Evolutionary conservation across 225 moss, liverwort and hornwort genomes (phyloP), one percentile per base, ranked within the genome.

Genomic region (Rhytidiadelphus loreus): DNA sequence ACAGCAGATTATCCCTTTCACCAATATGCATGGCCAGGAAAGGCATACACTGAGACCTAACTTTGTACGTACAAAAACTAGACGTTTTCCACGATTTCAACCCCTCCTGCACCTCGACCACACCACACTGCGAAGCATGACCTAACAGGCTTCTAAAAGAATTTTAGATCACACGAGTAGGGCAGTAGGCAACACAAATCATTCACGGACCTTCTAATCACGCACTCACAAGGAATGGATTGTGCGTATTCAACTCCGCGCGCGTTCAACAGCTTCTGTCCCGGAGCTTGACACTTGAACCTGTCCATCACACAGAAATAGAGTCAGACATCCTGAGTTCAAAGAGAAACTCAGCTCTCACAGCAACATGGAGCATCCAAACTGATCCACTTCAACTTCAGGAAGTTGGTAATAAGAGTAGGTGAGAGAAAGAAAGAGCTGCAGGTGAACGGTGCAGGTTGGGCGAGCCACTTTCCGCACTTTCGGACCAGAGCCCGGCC

Each of bases 391-490:
- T n/a, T n/a, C n/a, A n/a, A n/a, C n/a, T n/a, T n/a, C n/a, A n/a
- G n/a, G n/a, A n/a, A n/a, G n/a, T n/a, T n/a, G n/a, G n/a, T n/a
- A n/a, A n/a, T n/a, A n/a, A n/a, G n/a, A n/a, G n/a, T n/a, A n/a
- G n/a, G n/a, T n/a, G n/a, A n/a, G n/a, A n/a, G n/a, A n/a, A n/a
- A n/a, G n/a, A n/a, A n/a, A n/a, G n/a, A n/a, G n/a, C n/a, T n/a
- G n/a, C n/a, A n/a, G n/a, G n/a, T n/a, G n/a, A n/a, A n/a, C n/a
- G n/a, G n/a, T n/a, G n/a, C n/a, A n/a, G n/a, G n/a, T n/a, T n/a
- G n/a, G 93, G 96, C 95, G 95, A 98, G 88, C 87, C 98, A 98
- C 43, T 98, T 95, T 87, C 98, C 95, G 90, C 97, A 97, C 86
- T 97, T 97, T 87, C 96, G 92, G 92, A 96, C 95, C 89, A 97